phyloP scores from a whole-genome alignment of 306 rosid genomes.

The Trifolium repens region DNA sequence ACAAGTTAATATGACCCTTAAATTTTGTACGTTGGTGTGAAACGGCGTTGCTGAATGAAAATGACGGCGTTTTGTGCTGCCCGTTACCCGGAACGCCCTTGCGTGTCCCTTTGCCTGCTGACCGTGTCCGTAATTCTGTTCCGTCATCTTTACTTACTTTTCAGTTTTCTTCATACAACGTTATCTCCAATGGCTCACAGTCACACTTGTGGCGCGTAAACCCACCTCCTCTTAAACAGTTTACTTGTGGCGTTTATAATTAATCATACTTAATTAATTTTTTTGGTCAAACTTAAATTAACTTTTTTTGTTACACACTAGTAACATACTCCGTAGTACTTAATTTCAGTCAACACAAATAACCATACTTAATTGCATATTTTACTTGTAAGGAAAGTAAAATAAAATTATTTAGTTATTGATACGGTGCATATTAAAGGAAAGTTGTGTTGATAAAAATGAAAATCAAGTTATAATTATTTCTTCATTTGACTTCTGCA shows the following conservation, averaged over 20 bases:
- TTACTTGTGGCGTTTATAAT: not conserved
- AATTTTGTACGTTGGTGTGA: constrained; percentile 4
- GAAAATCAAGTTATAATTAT: too few relatives aligned
- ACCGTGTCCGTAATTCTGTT: constrained; percentile 52
- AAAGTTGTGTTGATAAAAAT: too few relatives aligned
- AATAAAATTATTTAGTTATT: not conserved
- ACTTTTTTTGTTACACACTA: too few relatives aligned
- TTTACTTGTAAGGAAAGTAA: not conserved
- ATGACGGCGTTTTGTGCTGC: constrained; percentile 48
- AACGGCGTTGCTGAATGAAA: constrained; percentile 1
- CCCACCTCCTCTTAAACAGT: not conserved
- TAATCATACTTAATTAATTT: too few relatives aligned
- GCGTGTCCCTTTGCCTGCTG: constrained; percentile 50
- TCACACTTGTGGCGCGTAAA: not conserved
- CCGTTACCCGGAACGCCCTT: constrained; percentile 63
- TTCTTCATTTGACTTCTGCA: not conserved
- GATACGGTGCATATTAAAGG: too few relatives aligned
- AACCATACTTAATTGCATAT: not conserved
- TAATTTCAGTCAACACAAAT: not conserved
- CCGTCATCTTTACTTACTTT: constrained; percentile 8
- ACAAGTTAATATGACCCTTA: too few relatives aligned
- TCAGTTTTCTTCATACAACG: too few relatives aligned
- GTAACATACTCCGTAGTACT: too few relatives aligned
- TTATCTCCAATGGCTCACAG: not conserved
- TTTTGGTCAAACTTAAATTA: too few relatives aligned